Evolutionary conservation across 305 asterid genomes (phyloP).

Genomic region (Fraxinus paxiana): DNA sequence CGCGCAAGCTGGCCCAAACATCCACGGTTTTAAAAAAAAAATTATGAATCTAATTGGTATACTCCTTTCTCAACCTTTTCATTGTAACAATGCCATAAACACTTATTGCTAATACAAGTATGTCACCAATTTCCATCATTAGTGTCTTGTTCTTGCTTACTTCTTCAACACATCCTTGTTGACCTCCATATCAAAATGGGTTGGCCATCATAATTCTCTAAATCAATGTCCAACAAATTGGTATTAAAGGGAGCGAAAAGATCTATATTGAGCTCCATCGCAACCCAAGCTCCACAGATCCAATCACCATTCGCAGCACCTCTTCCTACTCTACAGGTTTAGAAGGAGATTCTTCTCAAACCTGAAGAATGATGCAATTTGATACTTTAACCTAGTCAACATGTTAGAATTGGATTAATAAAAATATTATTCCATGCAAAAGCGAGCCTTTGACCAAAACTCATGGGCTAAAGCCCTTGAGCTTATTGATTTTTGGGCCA

Average conservation of each 20-base stretch:
- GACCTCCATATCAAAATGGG: background rate
- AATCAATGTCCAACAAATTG: background rate
- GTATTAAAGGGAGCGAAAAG: background rate
- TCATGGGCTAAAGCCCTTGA: background rate
- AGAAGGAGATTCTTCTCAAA: background rate
- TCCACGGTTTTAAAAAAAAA: background rate
- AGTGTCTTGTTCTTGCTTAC: background rate
- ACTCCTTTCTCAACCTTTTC: background rate
- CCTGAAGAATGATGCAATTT: background rate
- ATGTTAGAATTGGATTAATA: background rate
- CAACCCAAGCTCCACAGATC: background rate
- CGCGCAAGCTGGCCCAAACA: no score
- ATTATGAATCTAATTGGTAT: background rate
- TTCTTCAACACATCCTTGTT: background rate
- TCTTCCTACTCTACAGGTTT: background rate
- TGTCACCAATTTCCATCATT: background rate
- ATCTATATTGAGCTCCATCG: background rate
- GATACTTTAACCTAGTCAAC: background rate
- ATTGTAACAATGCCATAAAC: background rate
- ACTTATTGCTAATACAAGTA: background rate
- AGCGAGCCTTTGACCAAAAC: background rate
- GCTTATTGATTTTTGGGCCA: background rate
- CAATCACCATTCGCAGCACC: background rate
- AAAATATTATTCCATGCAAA: background rate
- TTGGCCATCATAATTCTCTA: background rate